Evolutionary conservation across 2,329 filamentous ascomycete genomes (phyloP), one percentile per base, ranked within the genome.

Genomic region (Sporothrix curviconia): DNA sequence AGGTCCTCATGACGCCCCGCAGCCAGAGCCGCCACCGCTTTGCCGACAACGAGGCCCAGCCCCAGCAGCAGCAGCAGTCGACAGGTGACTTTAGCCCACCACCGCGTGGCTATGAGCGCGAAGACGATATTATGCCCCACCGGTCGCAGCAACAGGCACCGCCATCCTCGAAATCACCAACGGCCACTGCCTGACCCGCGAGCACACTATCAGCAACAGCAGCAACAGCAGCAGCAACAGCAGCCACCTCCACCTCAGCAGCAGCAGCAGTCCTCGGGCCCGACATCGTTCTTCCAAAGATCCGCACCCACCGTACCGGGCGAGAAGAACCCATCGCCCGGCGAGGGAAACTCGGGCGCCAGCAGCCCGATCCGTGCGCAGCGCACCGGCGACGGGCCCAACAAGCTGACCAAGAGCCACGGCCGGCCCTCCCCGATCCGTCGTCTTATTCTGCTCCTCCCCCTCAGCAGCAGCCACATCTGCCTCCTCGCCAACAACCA

Each of bases 1-100:
- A 87, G 46, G 79, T 82, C 44, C 73, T 88, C 15, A 79, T 79
- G 25, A 80, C 81, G 46, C 77, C 82, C 43, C 74, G 74, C 74
- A 71, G 77, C 30, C 74, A 74, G 58, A 70, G 71, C 40, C 66
- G 67, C 22, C 64, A 65, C 19, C 59, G 55, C 7, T 63, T 63
- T 47, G 61, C 58, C 28, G 66, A 66, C 46, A 7, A 19, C 11
- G 57, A 61, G 47, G 28, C 36, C 6, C 34, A n/a, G 2, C 40
- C 24, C 9, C 39, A 46, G 19, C 28, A 25, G 14, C 32, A 44
- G 4, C 12, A 7, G 8, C 7, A 40, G 12, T 3, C 24, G 12
- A 8, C 17, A 3, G 25, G 4, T 15, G 43, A 40, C 17, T 40
- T 49, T 9, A 56, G 54, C 34, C 43, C 54, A 30, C 54, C 54